A percentile compares a stretch with the other conserved stretches of the same genome.
These are phyloP conservation scores for Clarireedia homoeocarpa DNA, from an alignment of 2,329 filamentous ascomycete species.

Conservation along the genomic window DNA sequence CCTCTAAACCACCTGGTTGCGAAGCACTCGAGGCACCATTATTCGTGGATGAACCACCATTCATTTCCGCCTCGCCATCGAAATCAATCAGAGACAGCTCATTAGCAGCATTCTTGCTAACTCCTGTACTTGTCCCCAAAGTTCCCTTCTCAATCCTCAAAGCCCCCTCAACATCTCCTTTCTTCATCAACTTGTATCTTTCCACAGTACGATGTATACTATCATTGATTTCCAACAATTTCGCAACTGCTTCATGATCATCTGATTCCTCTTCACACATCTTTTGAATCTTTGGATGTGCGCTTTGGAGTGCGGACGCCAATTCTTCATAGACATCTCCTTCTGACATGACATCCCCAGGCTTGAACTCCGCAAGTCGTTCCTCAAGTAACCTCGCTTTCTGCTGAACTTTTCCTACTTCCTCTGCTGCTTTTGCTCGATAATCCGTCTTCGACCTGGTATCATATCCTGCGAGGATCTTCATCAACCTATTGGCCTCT, in stretches of 20 bases:
- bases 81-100: constrained; percentile 95
- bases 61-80: constrained; percentile 54
- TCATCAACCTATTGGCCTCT: constrained; percentile 97
- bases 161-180: constrained; percentile 80
- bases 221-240: constrained; percentile 94
- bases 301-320: constrained; percentile 79
- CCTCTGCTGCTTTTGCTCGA: constrained; percentile 92
- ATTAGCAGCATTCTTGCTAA: constrained; percentile 58
- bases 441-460: constrained; percentile 95
- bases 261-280: constrained; percentile 99
- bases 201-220: constrained; percentile 97
- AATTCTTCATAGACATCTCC: constrained; percentile 73
- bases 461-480: constrained; percentile 97
- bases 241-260: constrained; percentile 90
- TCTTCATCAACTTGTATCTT: constrained; percentile 91
- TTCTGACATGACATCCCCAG: constrained; percentile 68
- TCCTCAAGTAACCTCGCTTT: constrained; percentile 91
- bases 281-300: constrained; percentile 97
- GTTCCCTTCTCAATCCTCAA: constrained; percentile 78
- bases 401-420: constrained; percentile 89
- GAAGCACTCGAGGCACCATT: constrained; percentile 29
- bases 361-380: constrained; percentile 75
- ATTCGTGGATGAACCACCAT: constrained; percentile 40
- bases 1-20: constrained; percentile 63
- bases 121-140: constrained; percentile 56